Conservation (phyloP, 331 rosid genomes). For the Acacia pycnantha region DNA sequence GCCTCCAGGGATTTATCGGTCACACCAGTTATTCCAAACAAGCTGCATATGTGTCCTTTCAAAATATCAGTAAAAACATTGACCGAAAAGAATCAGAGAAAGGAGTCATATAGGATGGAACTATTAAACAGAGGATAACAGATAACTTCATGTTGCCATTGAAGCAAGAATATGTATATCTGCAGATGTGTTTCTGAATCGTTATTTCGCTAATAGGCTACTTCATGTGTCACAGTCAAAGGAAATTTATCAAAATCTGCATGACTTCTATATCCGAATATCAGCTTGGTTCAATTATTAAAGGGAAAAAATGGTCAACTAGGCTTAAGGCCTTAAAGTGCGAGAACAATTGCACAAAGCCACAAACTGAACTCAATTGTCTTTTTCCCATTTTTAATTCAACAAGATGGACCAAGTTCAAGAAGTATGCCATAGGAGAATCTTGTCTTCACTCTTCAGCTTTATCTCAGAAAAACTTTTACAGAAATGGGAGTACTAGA, state of each 20-base stretch:
- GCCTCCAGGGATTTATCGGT: slow-evolving; percentile 71
- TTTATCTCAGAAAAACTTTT: neutral
- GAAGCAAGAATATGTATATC: neutral
- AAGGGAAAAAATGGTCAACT: neutral
- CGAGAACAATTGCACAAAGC: neutral
- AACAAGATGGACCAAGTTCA: neutral
- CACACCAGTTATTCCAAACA: slow-evolving; percentile 75
- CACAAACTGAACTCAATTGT: neutral
- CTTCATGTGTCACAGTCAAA: neutral
- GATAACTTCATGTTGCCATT: slow-evolving; percentile 2
- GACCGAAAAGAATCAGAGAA: neutral
- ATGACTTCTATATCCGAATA: neutral
- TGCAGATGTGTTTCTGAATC: neutral
- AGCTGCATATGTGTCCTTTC: slow-evolving; percentile 43
- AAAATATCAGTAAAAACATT: slow-evolving; percentile 27
- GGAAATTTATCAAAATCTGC: neutral
- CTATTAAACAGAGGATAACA: neutral
- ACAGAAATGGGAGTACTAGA: slow-evolving; percentile 1
- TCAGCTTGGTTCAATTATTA: neutral
- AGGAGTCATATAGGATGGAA: neutral
- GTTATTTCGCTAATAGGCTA: neutral
- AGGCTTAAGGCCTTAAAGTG: neutral
- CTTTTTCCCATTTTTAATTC: neutral
- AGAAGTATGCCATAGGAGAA: neutral
- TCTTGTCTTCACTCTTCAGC: neutral